Evolutionary conservation across 2,329 filamentous ascomycete genomes (phyloP).

Genomic region (Fusarium algeriense): DNA sequence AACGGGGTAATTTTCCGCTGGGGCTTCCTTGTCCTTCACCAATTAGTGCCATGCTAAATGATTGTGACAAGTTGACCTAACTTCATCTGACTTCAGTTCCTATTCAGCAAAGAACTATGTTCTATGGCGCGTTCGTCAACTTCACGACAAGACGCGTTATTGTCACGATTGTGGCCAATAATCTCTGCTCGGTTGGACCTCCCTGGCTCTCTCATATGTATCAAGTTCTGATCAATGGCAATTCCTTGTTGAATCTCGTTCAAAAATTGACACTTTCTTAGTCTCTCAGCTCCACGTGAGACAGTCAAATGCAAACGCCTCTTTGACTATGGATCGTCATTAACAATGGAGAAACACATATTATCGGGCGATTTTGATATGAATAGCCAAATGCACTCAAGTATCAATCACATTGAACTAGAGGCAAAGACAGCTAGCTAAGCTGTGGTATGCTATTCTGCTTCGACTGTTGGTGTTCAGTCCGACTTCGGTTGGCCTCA

Average conservation of each 20-base stretch:
- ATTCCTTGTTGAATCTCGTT: slow-evolving; percentile 5
- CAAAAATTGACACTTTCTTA: slow-evolving; percentile 8
- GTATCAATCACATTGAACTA: background rate
- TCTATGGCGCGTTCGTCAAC: background rate
- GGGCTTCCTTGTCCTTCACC: slow-evolving; percentile 29
- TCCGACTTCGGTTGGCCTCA: slow-evolving; percentile 32
- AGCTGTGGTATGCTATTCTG: background rate
- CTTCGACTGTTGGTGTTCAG: background rate
- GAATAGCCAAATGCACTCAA: background rate
- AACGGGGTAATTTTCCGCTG: slow-evolving; percentile 32
- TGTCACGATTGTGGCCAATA: background rate
- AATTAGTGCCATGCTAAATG: background rate
- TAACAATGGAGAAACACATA: background rate
- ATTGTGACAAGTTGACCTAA: background rate
- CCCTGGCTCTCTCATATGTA: background rate
- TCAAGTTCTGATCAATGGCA: background rate
- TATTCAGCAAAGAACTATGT: background rate
- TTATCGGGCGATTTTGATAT: background rate
- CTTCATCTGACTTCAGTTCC: slow-evolving; percentile 16
- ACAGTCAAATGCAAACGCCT: background rate
- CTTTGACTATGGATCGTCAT: slow-evolving; percentile 1
- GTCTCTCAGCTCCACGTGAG: slow-evolving; percentile 3
- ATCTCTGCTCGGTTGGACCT: background rate
- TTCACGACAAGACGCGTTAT: background rate
- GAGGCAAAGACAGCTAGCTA: background rate